Evolutionary conservation across 805 yeast genomes (phyloP).

Genomic region (Hanseniaspora meyeri): DNA sequence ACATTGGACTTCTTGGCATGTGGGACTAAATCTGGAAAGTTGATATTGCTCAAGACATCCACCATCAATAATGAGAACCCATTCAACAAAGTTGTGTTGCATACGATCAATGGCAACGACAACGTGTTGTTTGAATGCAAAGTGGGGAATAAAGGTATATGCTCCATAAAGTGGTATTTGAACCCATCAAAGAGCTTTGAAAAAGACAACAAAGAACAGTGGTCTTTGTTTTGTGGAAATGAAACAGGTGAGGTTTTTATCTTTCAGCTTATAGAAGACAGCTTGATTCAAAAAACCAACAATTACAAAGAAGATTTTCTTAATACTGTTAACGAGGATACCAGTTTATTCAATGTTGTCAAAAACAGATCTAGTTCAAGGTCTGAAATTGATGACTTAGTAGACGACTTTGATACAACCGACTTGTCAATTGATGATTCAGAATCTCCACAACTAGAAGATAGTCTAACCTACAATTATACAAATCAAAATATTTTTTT

Average conservation of each 20-base stretch:
- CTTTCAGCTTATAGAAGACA: slow-evolving; percentile 25
- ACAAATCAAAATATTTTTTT: neutral
- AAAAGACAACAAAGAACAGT: slow-evolving; percentile 11
- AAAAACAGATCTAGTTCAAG: neutral
- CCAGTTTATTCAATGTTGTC: neutral
- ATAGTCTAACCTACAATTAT: neutral
- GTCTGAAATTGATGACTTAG: neutral
- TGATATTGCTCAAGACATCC: slow-evolving; percentile 19
- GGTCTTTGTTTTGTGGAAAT: slow-evolving; percentile 48
- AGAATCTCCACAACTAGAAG: neutral
- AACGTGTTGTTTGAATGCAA: slow-evolving; percentile 17
- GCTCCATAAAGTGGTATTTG: slow-evolving; percentile 46
- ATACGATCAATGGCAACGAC: neutral
- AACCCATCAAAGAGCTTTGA: slow-evolving; percentile 25
- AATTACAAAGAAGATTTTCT: neutral
- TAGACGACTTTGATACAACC: neutral
- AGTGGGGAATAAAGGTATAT: slow-evolving; percentile 33
- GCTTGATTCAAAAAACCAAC: neutral
- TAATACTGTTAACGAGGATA: neutral
- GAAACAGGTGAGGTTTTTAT: slow-evolving; percentile 47
- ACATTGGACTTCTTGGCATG: slow-evolving; percentile 35
- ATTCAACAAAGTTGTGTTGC: neutral
- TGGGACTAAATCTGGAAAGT: slow-evolving; percentile 47
- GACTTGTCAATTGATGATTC: neutral
- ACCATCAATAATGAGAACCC: neutral